Conservation (phyloP, 345 rosid species). For the Sonneratia alba region DNA sequence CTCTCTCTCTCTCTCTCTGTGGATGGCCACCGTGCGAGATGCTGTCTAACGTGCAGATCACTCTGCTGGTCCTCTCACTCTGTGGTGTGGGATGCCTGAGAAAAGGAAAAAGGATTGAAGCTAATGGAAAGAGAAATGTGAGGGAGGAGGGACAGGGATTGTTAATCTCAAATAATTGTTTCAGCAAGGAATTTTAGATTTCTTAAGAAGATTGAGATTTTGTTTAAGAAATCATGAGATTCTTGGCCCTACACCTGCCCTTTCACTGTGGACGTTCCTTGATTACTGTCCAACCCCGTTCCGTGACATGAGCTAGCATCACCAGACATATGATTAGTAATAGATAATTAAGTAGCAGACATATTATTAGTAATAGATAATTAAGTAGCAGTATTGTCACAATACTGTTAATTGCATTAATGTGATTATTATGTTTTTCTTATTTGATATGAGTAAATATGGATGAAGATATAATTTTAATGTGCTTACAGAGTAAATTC, state of each 20-base stretch:
- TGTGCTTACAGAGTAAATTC: too few relatives aligned
- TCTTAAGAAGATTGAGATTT: neutral
- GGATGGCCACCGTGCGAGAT: neutral
- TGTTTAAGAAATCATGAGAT: neutral
- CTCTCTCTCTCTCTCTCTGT: neutral
- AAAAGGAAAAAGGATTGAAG: neutral
- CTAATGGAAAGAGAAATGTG: neutral
- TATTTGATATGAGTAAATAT: too few relatives aligned
- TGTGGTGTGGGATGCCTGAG: neutral
- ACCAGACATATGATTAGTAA: too few relatives aligned
- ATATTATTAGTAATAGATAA: too few relatives aligned
- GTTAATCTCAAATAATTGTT: neutral
- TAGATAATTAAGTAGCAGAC: too few relatives aligned
- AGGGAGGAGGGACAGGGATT: neutral
- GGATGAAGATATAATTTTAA: too few relatives aligned
- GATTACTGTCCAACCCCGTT: too few relatives aligned
- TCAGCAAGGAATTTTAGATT: neutral
- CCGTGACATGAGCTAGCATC: neutral
- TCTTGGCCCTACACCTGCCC: neutral
- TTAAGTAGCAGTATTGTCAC: too few relatives aligned
- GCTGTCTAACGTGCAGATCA: neutral
- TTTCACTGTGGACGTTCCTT: neutral
- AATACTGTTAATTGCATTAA: too few relatives aligned
- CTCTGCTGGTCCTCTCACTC: neutral
- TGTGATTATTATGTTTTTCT: too few relatives aligned